Base-by-base conservation (phyloP, 2,329 filamentous ascomycete genomes). In the Penicillium sp. region DNA sequence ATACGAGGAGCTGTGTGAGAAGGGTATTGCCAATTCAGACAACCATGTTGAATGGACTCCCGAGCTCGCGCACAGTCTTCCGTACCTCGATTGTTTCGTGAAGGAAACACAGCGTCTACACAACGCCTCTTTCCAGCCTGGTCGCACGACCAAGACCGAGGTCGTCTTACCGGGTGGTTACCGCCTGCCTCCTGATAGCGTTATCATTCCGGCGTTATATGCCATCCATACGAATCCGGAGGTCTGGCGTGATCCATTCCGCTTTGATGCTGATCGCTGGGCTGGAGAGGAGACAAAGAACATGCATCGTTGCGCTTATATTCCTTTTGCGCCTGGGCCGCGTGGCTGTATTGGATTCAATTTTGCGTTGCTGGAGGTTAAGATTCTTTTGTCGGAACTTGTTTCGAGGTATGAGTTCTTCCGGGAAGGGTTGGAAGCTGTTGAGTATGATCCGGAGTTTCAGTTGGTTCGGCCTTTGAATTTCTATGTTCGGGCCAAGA, bases 311-410 rank as follows among this genome's bases (percentile, higher is more conserved):
- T 79, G 77, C 1, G 74, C 81, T 0, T 88, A 87, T 63, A 74
- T 83, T 3, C 86, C 86, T 0, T 88, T 88, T 60, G 84, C 81
- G 0, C 74, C 79, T 0, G 86, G 86, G 0, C 80, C 76, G 0
- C 75, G 86, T 1, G 81, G 80, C 73, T 88, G 86, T 59, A 83
- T 88, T 54, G 86, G 85, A 0, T 87, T 86, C 78, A 87, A 86
- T 70, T 86, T 87, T 68, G 85, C 84, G 0, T 72, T 87, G 7
- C 79, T 82, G 57, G 84, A 88, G 69, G 76, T 86, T 57, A 87
- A 87, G 74, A 76, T 86, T 16, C 69, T 74, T 33, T 33, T 88
- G 60, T 75, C 79, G 1, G 83, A 87, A 73, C 71, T 88, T 37
- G 70, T 87, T 2, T 87, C 80, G 56, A 76, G 85, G 8, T 87